Evolutionary conservation across 177 flowering plant genomes (phyloP).

Genomic region (Vitis hybrid): DNA sequence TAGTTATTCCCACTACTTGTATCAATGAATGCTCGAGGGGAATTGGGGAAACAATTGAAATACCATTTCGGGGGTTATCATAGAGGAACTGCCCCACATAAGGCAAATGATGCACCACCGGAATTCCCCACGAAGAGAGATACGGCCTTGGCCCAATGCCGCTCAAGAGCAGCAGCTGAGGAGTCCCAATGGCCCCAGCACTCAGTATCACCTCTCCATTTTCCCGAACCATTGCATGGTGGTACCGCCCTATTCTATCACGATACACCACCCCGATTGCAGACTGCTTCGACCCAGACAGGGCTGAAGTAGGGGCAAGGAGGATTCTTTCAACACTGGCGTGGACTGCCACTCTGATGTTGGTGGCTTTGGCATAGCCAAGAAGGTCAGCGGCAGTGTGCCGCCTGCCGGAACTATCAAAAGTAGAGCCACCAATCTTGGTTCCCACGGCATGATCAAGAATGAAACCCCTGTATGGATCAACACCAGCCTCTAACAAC

Average conservation of each 20-base stretch:
- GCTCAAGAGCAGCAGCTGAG: slow-evolving; percentile 79
- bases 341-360: slow-evolving; percentile 52
- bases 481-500: slow-evolving; percentile 59
- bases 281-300: slow-evolving; percentile 17
- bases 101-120: slow-evolving; percentile 59
- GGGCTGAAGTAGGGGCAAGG: slow-evolving; percentile 26
- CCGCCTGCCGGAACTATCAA: slow-evolving; percentile 57
- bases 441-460: slow-evolving; percentile 68
- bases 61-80: slow-evolving; percentile 82
- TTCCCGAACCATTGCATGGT: slow-evolving; percentile 60
- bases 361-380: slow-evolving; percentile 34
- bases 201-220: slow-evolving; percentile 70
- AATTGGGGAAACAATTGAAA: slow-evolving; percentile 66
- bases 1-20: slow-evolving; percentile 85
- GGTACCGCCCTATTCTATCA: slow-evolving; percentile 52
- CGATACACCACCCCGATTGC: slow-evolving; percentile 73
- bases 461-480: slow-evolving; percentile 64
- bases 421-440: slow-evolving; percentile 81
- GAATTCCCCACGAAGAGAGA: slow-evolving; percentile 77
- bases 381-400: slow-evolving; percentile 81
- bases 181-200: slow-evolving; percentile 89
- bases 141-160: slow-evolving; percentile 76
- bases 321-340: slow-evolving; percentile 74
- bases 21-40: slow-evolving; percentile 74
- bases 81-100: slow-evolving; percentile 68